A percentile compares a stretch with the other conserved stretches of the same genome.
Conservation (phyloP, 306 rosid genomes). For the Hylodesmum podocarpum region DNA sequence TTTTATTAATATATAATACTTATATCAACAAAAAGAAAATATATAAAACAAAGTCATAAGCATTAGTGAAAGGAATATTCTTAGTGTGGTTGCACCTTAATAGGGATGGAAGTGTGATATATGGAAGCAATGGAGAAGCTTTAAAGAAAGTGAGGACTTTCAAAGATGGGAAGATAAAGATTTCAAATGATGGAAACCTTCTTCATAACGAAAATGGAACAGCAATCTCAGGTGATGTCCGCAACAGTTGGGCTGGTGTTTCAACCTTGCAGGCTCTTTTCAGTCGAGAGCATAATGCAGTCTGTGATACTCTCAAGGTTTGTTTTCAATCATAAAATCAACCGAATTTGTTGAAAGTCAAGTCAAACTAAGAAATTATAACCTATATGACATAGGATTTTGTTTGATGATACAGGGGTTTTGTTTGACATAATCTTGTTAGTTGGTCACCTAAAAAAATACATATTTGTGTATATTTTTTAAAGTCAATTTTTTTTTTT, state of each 20-base stretch:
- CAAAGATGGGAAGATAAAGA: slow-evolving; percentile 60
- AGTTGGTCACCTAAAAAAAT: no score
- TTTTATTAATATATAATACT: no score
- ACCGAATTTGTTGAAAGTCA: neutral
- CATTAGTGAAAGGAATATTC: no score
- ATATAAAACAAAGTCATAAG: no score
- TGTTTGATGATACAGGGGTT: no score
- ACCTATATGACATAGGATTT: no score
- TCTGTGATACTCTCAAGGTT: slow-evolving; percentile 64
- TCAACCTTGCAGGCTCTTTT: slow-evolving; percentile 61
- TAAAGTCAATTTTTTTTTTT: neutral
- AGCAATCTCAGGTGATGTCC: slow-evolving; percentile 54
- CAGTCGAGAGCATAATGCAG: slow-evolving; percentile 53
- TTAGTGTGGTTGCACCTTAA: no score
- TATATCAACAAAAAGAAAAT: no score
- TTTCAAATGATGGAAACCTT: slow-evolving; percentile 47
- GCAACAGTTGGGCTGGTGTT: slow-evolving; percentile 68
- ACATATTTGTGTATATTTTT: no score
- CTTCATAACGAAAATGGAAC: slow-evolving; percentile 46
- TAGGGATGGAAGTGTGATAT: slow-evolving; percentile 65
- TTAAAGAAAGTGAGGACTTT: slow-evolving; percentile 41
- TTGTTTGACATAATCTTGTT: no score
- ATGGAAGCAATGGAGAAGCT: slow-evolving; percentile 52
- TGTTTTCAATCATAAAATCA: neutral
- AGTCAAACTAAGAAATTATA: neutral